These are phyloP conservation scores for Xerocomus brunneocitrinus DNA, from an alignment of 768 basidiomycete species.

Conservation along the genomic window DNA sequence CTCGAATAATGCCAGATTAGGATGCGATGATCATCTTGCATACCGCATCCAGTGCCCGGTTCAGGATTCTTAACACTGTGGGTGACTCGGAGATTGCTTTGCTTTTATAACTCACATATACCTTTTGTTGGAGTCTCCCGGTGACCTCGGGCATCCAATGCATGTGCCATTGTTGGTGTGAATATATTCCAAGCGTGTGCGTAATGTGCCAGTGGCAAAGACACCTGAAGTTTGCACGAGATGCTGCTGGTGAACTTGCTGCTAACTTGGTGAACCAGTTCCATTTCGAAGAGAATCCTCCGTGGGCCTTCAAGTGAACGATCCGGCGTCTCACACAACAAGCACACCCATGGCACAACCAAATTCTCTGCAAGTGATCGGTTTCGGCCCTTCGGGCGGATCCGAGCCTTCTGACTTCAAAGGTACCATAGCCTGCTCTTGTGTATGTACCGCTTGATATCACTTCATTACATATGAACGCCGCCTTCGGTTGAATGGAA, in stretches of 20 bases:
- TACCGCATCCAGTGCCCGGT: background rate
- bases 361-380: background rate
- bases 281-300: background rate
- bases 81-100: background rate
- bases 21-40: background rate
- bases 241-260: background rate
- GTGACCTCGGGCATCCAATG: background rate
- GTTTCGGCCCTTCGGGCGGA: slow-evolving; percentile 1
- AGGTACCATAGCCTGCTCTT: background rate
- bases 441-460: background rate
- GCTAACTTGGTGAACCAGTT: background rate
- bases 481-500: slow-evolving; percentile 19
- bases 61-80: background rate
- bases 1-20: slow-evolving; percentile 1
- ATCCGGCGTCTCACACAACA: background rate
- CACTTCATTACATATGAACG: slow-evolving; percentile 15
- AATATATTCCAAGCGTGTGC: background rate
- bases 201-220: background rate
- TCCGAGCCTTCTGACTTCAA: background rate
- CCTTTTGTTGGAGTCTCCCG: background rate
- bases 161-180: background rate
- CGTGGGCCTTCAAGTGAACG: background rate
- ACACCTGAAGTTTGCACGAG: background rate
- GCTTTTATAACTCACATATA: background rate
- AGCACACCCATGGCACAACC: background rate